Base-by-base conservation (phyloP, 495 filamentous ascomycete species). In the Penicillium cosmopolitanum region DNA sequence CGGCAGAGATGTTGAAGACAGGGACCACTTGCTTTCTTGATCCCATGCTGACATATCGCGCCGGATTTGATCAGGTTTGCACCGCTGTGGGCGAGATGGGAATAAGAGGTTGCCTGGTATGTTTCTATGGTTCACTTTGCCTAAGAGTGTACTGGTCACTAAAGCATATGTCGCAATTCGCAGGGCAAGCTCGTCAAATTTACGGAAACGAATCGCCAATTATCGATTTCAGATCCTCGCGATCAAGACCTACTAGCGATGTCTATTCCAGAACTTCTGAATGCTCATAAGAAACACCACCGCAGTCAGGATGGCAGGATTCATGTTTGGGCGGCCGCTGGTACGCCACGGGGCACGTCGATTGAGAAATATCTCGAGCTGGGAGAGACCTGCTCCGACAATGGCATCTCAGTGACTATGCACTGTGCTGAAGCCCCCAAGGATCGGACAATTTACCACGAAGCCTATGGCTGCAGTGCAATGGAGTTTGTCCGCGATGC, bases 1-100 rank as follows among this genome's bases (percentile, higher is more conserved):
- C 77, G 34, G 71, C 73, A 0, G 76, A 80, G 61, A 78, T 80
- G 77, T 61, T 80, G 10, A 73, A 75, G 59, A 76, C 72, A 0
- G 77, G 77, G 11, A 80, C 77, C 21, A 80, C 77, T 11, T 79
- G 75, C 48, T 80, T 80, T 40, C 67, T 80, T 4, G 77, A 80
- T 43, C 71, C 73, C 7, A 80, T 80, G 77, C 63, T 80, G 56
- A 73, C 76, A 13, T 64, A 76, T 57, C 61, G 72, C 23, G 73
- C 73, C 5, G 77, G 75, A 0, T 73, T 75, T 54, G 74, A 77
- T 56, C 66, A 66, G 18, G 61, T 80, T 2, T 75, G 73, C 54
- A 50, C 60, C 2, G 74, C 72, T 6, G 72, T 75, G 2, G 68
- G 68, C 12, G 73, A 78, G 47, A 77, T 71, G 65, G 76, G 77